phyloP scores from a whole-genome alignment of 2,329 filamentous ascomycete genomes.

The Diaporthe caulivora region DNA sequence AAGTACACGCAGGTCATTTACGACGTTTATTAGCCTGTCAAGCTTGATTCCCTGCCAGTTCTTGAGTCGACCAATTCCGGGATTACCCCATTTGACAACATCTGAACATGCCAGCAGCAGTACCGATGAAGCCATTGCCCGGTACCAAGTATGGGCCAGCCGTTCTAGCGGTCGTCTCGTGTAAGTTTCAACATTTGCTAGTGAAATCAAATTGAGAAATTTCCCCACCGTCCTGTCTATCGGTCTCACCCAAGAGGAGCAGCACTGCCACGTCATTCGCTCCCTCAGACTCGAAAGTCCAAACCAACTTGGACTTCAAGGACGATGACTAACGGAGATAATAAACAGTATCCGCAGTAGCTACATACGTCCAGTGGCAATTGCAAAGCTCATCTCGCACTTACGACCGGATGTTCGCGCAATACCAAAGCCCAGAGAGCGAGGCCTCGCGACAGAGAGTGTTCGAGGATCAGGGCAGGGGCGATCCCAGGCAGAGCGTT shows the following conservation, averaged over 20 bases:
- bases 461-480: constrained; percentile 45
- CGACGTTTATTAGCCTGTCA: neutral
- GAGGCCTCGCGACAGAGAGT: constrained; percentile 49
- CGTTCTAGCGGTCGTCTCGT: constrained; percentile 16
- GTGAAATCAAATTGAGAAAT: neutral
- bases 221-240: neutral
- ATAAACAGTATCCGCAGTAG: constrained; percentile 43
- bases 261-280: neutral
- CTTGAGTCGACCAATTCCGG: neutral
- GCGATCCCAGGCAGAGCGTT: constrained; percentile 33
- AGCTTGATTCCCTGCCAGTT: neutral
- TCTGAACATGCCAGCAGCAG: constrained; percentile 2
- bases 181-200: neutral
- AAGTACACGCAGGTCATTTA: neutral
- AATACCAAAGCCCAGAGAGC: constrained; percentile 54
- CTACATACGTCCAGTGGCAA: constrained; percentile 50
- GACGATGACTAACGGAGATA: neutral
- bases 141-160: constrained; percentile 37
- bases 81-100: neutral
- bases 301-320: neutral
- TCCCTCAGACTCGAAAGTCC: neutral
- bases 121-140: constrained; percentile 27
- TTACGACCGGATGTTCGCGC: constrained; percentile 54
- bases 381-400: constrained; percentile 49
- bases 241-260: neutral